Evolutionary conservation across 495 filamentous ascomycete genomes (phyloP).

Genomic region (Penicillium ucsense): DNA sequence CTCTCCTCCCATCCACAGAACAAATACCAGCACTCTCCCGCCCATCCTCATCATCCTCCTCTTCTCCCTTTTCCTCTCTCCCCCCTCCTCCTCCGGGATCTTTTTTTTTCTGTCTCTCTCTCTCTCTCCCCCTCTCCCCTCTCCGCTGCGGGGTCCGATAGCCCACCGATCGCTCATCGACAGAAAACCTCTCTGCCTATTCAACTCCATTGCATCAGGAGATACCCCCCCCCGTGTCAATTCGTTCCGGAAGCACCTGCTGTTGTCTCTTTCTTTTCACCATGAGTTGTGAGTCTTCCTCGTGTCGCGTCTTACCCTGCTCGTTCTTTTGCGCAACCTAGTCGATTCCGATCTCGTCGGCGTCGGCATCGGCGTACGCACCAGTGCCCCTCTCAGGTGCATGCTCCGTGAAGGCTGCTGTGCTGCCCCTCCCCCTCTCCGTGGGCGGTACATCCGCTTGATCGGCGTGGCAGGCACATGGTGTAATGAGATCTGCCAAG

Average conservation of each 20-base stretch:
- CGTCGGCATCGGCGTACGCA: not conserved
- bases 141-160: constrained; percentile 14
- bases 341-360: constrained; percentile 1
- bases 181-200: constrained; percentile 2
- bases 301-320: too few relatives aligned
- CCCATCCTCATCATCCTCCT: not conserved
- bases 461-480: too few relatives aligned
- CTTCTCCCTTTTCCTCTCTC: not conserved
- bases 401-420: too few relatives aligned
- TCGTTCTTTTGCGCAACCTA: too few relatives aligned
- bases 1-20: not conserved
- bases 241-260: constrained; percentile 6
- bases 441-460: too few relatives aligned
- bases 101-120: not conserved
- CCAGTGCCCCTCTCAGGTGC: too few relatives aligned
- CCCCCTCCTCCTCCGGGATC: not conserved
- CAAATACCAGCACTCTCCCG: not conserved
- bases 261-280: constrained; percentile 15
- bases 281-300: constrained; percentile 22
- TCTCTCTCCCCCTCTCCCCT: not conserved
- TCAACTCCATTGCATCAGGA: constrained; percentile 5
- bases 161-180: constrained; percentile 4
- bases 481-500: too few relatives aligned
- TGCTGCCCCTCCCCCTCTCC: too few relatives aligned
- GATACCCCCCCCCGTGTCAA: not conserved